phyloP scores from a whole-genome alignment of 371 early-diverging fungal genomes.

The Haplosporangium sp. region DNA sequence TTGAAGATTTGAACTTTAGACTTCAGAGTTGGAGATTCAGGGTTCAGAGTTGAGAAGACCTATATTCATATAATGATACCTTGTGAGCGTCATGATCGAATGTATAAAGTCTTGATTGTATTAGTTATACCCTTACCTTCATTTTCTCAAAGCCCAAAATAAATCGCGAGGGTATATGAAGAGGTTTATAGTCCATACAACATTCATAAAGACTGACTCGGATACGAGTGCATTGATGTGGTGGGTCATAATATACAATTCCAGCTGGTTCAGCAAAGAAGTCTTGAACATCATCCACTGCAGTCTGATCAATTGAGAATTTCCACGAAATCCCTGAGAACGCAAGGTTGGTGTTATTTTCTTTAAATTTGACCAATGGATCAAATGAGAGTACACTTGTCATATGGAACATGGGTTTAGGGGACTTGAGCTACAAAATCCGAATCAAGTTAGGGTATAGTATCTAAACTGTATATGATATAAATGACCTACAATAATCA shows the following conservation, averaged over 20 bases:
- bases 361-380: slow-evolving; percentile 59
- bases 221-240: slow-evolving; percentile 42
- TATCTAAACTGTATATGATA: no score
- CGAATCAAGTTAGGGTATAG: no score
- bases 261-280: slow-evolving; percentile 59
- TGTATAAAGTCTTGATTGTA: not conserved
- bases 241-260: slow-evolving; percentile 46
- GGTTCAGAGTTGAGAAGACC: slow-evolving; percentile 48
- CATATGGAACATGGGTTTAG: slow-evolving; percentile 63
- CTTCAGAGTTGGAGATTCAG: slow-evolving; percentile 51
- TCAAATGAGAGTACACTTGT: slow-evolving; percentile 60
- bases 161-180: slow-evolving; percentile 61
- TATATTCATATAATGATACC: not conserved
- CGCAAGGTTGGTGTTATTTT: slow-evolving; percentile 65
- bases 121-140: slow-evolving; percentile 55
- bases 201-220: slow-evolving; percentile 43
- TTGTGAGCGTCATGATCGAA: not conserved
- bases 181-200: slow-evolving; percentile 67
- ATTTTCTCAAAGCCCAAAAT: slow-evolving; percentile 65
- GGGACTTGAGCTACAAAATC: slow-evolving; percentile 28
- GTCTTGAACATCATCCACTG: slow-evolving; percentile 55
- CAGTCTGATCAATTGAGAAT: slow-evolving; percentile 55
- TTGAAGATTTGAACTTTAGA: slow-evolving; percentile 54
- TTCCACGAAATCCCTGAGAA: slow-evolving; percentile 64
- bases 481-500: no score